Evolutionary conservation across 805 yeast species (phyloP), one percentile per base, ranked within the genome.

Genomic region (Starmerella vaccinii): DNA sequence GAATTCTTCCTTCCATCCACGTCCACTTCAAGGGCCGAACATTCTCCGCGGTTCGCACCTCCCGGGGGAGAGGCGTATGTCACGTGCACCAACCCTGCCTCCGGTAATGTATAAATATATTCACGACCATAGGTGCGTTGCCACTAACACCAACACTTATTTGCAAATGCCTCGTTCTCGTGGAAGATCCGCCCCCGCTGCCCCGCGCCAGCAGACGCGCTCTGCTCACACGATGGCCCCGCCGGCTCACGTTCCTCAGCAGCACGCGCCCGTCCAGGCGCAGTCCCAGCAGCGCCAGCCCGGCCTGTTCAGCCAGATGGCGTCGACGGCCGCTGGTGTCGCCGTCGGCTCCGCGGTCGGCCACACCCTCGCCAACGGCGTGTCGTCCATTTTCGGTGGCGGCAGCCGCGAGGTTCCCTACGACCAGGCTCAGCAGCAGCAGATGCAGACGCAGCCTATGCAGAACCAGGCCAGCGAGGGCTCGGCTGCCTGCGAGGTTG

Each of bases 311-410:
- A 84, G 90, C 53, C 95, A 92, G 72, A 92, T 92, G 98, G 97
- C 97, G 35, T 76, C 95, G 44, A 92, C 98, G 45, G 98, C 98
- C 50, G 98, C 97, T 46, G 98, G 98, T 81, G 98, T 92, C 41
- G 98, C 97, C 49, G 97, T 92, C 51, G 98, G 98, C 63, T 86
- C 96, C 47, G 82, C 97, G 55, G 81, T 90, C 49, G 98, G 98
- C 56, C 98, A 92, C 76, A 87, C 97, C 37, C 60, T 90, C 52
- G 97, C 97, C 71, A 95, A 95, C 56, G 97, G 97, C 63, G 72
- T 92, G 61, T 81, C 95, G 46, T 76, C 86, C 46, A 70, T 92
- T 77, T 90, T 90, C 63, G 87, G 95, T 49, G 95, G 95, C 50
- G 77, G 85, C 34, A 73, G 81, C 26, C 68, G 80, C 26, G 70